Percentiles rank a stretch among this genome's conserved stretches.
Conservation (phyloP, 257 asterid species). For the Knoxia roxburghii region DNA sequence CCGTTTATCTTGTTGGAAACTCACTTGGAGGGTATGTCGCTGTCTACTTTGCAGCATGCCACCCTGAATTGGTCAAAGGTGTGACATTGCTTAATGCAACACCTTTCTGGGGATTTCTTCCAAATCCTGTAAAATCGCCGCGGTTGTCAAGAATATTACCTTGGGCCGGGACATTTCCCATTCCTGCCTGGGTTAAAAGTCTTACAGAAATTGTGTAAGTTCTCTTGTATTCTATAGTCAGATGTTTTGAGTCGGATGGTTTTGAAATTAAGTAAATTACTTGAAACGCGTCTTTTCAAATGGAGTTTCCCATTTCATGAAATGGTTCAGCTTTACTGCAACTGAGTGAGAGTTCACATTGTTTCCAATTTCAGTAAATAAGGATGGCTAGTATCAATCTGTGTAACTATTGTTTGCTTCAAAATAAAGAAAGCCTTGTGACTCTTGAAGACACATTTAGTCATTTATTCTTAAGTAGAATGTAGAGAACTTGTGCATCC, state of each 20-base stretch:
- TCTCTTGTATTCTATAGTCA: not conserved
- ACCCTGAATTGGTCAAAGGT: slow-evolving; percentile 88
- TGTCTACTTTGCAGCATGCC: slow-evolving; percentile 72
- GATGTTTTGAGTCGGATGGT: too few species aligned
- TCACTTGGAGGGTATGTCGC: slow-evolving; percentile 94
- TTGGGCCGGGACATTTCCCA: slow-evolving; percentile 91
- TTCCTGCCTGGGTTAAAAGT: slow-evolving; percentile 56
- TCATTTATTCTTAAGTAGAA: not conserved
- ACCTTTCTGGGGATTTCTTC: slow-evolving; percentile 93
- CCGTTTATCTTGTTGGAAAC: slow-evolving; percentile 88
- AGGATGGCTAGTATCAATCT: slow-evolving; percentile 2
- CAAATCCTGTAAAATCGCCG: slow-evolving; percentile 81
- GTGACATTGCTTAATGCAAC: slow-evolving; percentile 87
- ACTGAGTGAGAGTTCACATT: not conserved
- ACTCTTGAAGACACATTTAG: not conserved
- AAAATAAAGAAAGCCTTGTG: not conserved
- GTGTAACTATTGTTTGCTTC: not conserved
- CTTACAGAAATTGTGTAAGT: slow-evolving; percentile 63
- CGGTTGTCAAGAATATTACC: slow-evolving; percentile 66
- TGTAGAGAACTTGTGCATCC: not conserved
- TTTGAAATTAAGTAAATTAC: too few species aligned
- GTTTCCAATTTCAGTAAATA: not conserved
- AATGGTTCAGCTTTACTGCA: not conserved
- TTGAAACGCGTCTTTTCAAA: not conserved
- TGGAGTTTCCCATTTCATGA: not conserved